Evolutionary conservation across 148 eudicot genomes (phyloP).

Genomic region (Rhododendron henanense): DNA sequence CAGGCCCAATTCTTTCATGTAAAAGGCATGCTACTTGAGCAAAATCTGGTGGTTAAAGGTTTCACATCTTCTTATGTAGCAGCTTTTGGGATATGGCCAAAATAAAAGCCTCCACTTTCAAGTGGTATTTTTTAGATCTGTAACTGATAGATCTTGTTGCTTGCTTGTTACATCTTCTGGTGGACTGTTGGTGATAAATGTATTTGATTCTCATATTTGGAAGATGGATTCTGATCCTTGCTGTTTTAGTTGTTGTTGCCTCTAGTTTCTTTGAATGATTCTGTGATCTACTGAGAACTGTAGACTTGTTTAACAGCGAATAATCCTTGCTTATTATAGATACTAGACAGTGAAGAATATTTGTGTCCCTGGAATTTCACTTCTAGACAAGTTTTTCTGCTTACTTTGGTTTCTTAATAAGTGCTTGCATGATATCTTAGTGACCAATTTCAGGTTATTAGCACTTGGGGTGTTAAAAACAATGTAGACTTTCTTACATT

Average conservation of each 20-base stretch:
- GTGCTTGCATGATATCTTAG: slow-evolving; percentile 3
- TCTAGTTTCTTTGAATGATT: background rate
- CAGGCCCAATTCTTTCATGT: background rate
- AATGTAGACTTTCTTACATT: slow-evolving; percentile 90
- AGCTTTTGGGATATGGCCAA: background rate
- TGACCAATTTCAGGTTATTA: slow-evolving; percentile 52
- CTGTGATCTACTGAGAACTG: background rate
- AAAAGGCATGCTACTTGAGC: background rate
- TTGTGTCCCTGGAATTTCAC: background rate
- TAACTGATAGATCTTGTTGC: slow-evolving; percentile 10
- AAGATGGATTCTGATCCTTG: background rate
- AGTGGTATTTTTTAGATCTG: background rate
- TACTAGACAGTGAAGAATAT: background rate
- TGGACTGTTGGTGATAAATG: background rate
- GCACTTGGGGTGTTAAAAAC: slow-evolving; percentile 87
- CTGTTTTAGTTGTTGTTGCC: background rate
- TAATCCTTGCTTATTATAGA: background rate
- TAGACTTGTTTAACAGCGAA: background rate
- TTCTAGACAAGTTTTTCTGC: background rate
- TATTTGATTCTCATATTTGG: background rate
- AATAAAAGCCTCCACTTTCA: background rate
- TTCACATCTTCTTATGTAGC: background rate
- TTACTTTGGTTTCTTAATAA: background rate
- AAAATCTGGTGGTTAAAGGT: background rate
- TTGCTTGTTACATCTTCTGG: slow-evolving; percentile 1